phyloP scores from a whole-genome alignment of 805 yeast genomes.

The Candida boidinii region DNA sequence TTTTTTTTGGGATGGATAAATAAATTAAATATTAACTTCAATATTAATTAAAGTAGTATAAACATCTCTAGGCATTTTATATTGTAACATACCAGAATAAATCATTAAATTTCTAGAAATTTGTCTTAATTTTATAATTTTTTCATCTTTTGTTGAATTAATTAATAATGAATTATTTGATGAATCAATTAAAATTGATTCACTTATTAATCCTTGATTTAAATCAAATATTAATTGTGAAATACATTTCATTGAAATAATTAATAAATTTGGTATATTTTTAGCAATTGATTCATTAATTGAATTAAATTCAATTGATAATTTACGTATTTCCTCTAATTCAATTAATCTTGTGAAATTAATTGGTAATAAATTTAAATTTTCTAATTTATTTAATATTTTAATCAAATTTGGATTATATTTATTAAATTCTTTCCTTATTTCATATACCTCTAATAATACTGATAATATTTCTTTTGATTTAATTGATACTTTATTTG shows the following conservation, averaged over 20 bases:
- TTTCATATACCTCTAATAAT: constrained; percentile 57
- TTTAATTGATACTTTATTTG: constrained; percentile 42
- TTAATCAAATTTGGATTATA: constrained; percentile 46
- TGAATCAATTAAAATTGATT: too few relatives aligned
- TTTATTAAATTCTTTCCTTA: constrained; percentile 45
- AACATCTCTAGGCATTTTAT: constrained; percentile 82
- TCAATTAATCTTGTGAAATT: constrained; percentile 33
- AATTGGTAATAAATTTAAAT: constrained; percentile 61
- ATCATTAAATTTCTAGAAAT: constrained; percentile 85
- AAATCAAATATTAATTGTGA: constrained; percentile 42
- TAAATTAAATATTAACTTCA: constrained; percentile 36
- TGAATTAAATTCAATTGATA: constrained; percentile 49
- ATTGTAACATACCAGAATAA: constrained; percentile 91
- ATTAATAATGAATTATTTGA: constrained; percentile 15
- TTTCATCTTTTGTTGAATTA: constrained; percentile 41
- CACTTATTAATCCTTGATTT: constrained; percentile 24
- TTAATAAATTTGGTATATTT: constrained; percentile 70
- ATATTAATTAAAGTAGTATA: constrained; percentile 61
- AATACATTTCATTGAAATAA: constrained; percentile 75
- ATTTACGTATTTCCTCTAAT: constrained; percentile 49
- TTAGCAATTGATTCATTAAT: constrained; percentile 66
- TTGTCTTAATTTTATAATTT: constrained; percentile 43
- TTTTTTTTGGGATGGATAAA: too few relatives aligned
- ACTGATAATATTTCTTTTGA: constrained; percentile 58
- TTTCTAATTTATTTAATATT: constrained; percentile 39